Evolutionary conservation across 73 alveolate genomes (phyloP), one percentile per base, ranked within the genome.

Genomic region (Paramecium sexaurelia): DNA sequence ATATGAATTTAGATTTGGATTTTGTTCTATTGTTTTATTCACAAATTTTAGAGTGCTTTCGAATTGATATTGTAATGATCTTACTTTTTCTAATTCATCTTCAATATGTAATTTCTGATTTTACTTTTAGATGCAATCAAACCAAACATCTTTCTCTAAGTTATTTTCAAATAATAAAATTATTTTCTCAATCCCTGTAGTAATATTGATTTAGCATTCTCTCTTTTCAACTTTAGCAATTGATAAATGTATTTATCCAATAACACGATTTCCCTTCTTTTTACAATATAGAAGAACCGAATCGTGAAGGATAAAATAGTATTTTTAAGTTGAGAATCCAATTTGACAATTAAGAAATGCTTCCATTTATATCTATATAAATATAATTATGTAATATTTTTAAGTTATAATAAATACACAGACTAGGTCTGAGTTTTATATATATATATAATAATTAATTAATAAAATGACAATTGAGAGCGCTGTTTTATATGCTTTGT

Each of bases 301-400:
- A 13, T 71, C 33, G 15, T 71, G 86, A 13, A 71, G 17, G 8
- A 29, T 37, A 24, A 71, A 71, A 36, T 68, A 68, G 37, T 68
- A 68, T 29, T 68, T 68, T n/a, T 27, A 33, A 0, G 85, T 26
- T 0, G 26, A 29, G 37, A 68, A 32, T 19, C 85, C 86, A n/a
- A 32, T 71, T 35, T 71, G 7, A 71, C 57, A 71, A 29, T 71
- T 11, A 19, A 71, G 29, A 3, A 35, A 35, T 33, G 36, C 86
- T 71, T 71, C 86, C 86, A 71, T 71, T 71, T 29, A n/a, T n/a
- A n/a, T n/a, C n/a, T n/a, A n/a, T n/a, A n/a, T 4, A 51, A 4
- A 51, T 29, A 66, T 66, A 66, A 66, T 29, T 33, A 71, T 71
- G 17, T 71, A 71, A 45, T 13, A 61, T 61, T 61, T 29, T 26